Percentiles rank a stretch among this genome's conserved stretches.
Evolutionary conservation across 352 stramenopile genomes (phyloP).

Genomic region (Globisporangium emineosum): DNA sequence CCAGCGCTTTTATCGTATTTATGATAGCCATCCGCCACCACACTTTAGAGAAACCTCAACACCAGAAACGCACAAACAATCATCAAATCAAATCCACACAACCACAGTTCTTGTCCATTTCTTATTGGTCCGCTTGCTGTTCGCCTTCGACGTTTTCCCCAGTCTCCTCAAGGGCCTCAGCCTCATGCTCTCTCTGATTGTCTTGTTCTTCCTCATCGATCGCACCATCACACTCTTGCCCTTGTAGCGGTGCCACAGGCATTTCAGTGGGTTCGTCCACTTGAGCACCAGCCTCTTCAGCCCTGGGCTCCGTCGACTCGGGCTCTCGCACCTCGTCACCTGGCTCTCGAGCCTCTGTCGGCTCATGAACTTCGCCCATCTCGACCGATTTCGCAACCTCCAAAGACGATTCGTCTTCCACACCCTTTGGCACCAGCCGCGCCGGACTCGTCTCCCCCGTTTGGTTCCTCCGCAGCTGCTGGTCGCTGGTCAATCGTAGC

Average conservation of each 20-base stretch:
- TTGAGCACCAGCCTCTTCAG: neutral
- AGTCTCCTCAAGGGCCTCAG: conserved; percentile 8
- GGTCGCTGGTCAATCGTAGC: conserved; percentile 22
- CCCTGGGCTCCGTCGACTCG: conserved; percentile 11
- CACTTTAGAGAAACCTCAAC: conserved; percentile 4
- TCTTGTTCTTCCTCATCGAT: neutral
- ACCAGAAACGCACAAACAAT: neutral
- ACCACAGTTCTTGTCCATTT: no score
- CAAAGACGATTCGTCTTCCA: no score
- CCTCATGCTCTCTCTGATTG: conserved; percentile 6
- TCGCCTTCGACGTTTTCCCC: neutral
- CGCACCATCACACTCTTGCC: neutral
- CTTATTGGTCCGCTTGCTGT: neutral
- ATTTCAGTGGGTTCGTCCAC: neutral
- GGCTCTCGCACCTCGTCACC: conserved; percentile 11
- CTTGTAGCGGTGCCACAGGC: neutral
- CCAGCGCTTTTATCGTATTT: conserved; percentile 23
- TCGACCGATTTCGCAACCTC: neutral
- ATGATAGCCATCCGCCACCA: conserved; percentile 13
- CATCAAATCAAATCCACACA: neutral
- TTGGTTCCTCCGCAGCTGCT: neutral
- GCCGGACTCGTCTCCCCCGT: neutral
- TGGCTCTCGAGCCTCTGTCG: no score
- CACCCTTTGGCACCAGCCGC: neutral
- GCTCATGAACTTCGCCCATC: no score